Evolutionary conservation across 164 flowering plant species (phyloP), one percentile per base, ranked within the genome.

Genomic region (Tetrastigma voinierianum): DNA sequence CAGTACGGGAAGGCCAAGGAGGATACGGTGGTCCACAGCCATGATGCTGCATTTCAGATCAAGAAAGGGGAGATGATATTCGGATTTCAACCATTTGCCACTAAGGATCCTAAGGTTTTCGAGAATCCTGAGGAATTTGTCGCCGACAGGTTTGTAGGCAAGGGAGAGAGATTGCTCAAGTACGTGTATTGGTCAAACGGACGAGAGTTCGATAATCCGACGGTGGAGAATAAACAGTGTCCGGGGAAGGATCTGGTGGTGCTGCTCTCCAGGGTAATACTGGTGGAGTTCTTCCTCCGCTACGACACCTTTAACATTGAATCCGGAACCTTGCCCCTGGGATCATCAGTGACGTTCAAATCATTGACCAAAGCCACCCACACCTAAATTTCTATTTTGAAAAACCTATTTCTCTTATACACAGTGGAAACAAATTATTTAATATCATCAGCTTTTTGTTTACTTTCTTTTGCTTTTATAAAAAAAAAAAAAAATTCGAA

Each of bases 171-270:
- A 68, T 54, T 82, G 74, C 52, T 86, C 62, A 80, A 77, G 80
- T 74, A 87, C 21, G 80, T 85, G 9, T 75, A 71, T 11, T 87
- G 92, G 90, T 85, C 89, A 0, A 87, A 86, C 44, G 90, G 83
- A 6, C 72, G 75, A 0, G 86, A 86, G 69, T 80, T 73, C 6
- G 84, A 77, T 16, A 63, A 62, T 47, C 81, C 87, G 3, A 74
- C 74, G 52, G 67, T 53, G 48, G 76, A 53, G 13, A 75, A 81
- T 44, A 86, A 86, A 70, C 83, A 77, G 56, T 86, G 88, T 52
- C 72, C 84, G 0, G 88, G 67, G 14, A 84, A 82, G 67, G 75
- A 85, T 46, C 51, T 83, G 66, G 83, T 84, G 70, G 70, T 78
- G 51, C 62, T 84, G 59, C 9, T 77, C n/a, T 65, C 63, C 10